Evolutionary conservation across 805 yeast species (phyloP).

Genomic region (Zygosaccharomyces siamensis): DNA sequence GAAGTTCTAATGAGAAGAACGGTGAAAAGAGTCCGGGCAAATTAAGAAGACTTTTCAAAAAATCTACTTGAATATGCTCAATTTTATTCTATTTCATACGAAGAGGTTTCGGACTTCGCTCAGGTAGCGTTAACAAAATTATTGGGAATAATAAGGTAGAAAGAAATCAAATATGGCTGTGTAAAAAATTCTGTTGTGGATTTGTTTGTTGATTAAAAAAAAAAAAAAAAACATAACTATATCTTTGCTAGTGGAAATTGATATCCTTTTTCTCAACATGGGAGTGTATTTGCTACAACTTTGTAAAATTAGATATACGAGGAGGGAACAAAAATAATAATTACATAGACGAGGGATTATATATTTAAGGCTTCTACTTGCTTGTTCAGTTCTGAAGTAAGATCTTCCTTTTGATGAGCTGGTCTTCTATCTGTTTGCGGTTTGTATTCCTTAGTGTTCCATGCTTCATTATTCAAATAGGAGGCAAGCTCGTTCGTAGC

Average conservation of each 20-base stretch:
- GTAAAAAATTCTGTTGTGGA: not conserved
- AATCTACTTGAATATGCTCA: not conserved
- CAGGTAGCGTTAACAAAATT: not conserved
- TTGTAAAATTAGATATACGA: not conserved
- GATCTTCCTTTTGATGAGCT: not conserved
- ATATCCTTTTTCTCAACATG: not conserved
- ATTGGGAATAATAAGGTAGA: not conserved
- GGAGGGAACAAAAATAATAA: not conserved
- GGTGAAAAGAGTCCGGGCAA: not conserved
- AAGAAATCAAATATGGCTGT: not conserved
- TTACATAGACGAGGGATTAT: not conserved
- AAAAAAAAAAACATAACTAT: too few species aligned
- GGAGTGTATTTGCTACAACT: not conserved
- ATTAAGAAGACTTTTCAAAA: conserved; percentile 10
- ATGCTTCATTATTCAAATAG: conserved; percentile 22
- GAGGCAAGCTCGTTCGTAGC: conserved; percentile 25
- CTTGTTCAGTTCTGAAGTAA: not conserved
- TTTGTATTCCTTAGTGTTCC: conserved; percentile 16
- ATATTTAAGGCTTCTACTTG: conserved; percentile 3
- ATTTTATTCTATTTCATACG: too few species aligned
- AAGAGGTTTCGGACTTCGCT: not conserved
- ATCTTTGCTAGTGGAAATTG: not conserved
- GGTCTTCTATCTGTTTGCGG: not conserved
- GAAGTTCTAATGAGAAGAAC: conserved; percentile 5
- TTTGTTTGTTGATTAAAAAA: too few species aligned